These are phyloP conservation scores for Acmispon strigosus DNA, from an alignment of 306 rosid genomes.

Conservation along the genomic window DNA sequence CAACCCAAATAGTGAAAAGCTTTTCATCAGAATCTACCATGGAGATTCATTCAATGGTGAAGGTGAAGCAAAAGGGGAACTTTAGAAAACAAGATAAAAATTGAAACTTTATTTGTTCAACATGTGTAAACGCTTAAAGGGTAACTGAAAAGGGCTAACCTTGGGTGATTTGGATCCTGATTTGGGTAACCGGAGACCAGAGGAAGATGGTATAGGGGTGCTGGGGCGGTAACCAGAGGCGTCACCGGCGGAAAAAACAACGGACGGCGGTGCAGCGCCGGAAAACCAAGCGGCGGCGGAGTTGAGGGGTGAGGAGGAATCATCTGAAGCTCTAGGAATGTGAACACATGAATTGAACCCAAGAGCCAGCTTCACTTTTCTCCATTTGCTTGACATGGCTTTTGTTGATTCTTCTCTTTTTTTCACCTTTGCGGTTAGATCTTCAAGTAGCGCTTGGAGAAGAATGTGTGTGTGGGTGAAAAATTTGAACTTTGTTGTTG, in stretches of 20 bases:
- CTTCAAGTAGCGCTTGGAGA: conserved; percentile 10
- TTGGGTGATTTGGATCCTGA: conserved; percentile 59
- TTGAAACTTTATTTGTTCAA: background rate
- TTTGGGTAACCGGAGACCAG: conserved; percentile 56
- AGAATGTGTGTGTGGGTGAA: background rate
- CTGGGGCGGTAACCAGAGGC: conserved; percentile 34
- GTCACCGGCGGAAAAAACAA: conserved; percentile 29
- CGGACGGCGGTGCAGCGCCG: conserved; percentile 23
- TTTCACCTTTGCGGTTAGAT: conserved; percentile 16
- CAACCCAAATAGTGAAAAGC: conserved; percentile 7
- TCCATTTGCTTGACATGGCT: conserved; percentile 79
- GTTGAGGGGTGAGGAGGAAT: conserved; percentile 37
- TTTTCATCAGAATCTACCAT: conserved; percentile 34
- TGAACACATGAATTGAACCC: conserved; percentile 59
- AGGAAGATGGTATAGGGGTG: conserved; percentile 58
- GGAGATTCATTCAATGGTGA: conserved; percentile 28
- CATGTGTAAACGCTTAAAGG: background rate
- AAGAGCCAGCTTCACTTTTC: conserved; percentile 72
- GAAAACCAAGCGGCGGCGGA: conserved; percentile 29
- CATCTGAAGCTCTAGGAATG: conserved; percentile 52
- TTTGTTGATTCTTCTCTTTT: background rate
- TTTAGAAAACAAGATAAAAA: background rate
- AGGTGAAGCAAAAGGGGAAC: background rate
- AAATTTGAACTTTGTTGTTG: conserved; percentile 6
- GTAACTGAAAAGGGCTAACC: conserved; percentile 33